Conservation (phyloP, 495 filamentous ascomycete species). For the Penicillium argentinense region DNA sequence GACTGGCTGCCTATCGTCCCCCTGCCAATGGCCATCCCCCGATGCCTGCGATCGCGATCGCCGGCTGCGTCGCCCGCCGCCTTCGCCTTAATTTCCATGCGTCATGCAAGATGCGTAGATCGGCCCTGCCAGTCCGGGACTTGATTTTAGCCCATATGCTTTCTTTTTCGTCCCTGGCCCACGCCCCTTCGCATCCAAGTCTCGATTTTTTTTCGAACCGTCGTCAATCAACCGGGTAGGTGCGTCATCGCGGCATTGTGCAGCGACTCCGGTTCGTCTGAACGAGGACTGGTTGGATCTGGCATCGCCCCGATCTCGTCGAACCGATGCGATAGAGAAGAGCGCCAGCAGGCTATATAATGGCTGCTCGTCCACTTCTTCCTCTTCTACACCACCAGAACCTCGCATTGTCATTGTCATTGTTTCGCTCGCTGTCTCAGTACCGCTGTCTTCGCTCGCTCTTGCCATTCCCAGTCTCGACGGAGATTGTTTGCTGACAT, state of each 20-base stretch:
- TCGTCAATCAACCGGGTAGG: slow-evolving; percentile 15
- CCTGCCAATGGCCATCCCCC: not conserved
- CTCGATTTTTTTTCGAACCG: too few relatives aligned
- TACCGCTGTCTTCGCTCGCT: too few relatives aligned
- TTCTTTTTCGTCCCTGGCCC: slow-evolving; percentile 1
- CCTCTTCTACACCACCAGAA: not conserved
- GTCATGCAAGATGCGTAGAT: not conserved
- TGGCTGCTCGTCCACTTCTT: not conserved
- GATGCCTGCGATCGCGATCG: not conserved
- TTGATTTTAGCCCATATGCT: too few relatives aligned
- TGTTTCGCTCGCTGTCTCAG: too few relatives aligned
- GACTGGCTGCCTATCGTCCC: not conserved
- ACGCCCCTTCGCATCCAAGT: slow-evolving; percentile 2
- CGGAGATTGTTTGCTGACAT: not conserved
- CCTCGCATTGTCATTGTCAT: too few relatives aligned
- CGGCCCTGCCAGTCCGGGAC: too few relatives aligned
- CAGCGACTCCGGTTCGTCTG: slow-evolving; percentile 13
- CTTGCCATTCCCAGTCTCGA: not conserved
- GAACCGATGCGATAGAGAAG: not conserved
- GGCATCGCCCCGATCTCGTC: not conserved
- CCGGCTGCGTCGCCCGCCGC: not conserved
- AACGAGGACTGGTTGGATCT: slow-evolving; percentile 12
- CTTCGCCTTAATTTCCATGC: slow-evolving; percentile 1
- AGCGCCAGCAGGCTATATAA: not conserved
- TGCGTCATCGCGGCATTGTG: slow-evolving; percentile 22